Base-by-base conservation (phyloP, 805 yeast species). In the Candida sphagnicola region DNA sequence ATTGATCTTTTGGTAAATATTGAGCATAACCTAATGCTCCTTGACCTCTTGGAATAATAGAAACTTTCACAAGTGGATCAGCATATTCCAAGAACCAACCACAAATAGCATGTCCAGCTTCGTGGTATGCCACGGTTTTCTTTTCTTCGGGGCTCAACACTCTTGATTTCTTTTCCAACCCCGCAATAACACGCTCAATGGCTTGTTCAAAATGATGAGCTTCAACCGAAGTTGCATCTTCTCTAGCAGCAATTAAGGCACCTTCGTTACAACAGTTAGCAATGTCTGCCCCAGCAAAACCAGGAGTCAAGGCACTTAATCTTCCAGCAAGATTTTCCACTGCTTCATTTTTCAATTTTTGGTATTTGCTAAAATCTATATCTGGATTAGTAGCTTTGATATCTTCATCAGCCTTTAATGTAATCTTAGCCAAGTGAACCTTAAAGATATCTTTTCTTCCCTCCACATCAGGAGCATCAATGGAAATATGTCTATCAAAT, bases 1-100 rank as follows among this genome's bases (percentile, higher is more conserved):
- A 86, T 51, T 83, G 84, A 60, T 90, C 97, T 19, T 89, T 86
- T 13, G 97, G 97, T 45, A 90, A 70, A 55, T 89, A 86, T 62
- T 90, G 96, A 3, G 97, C 96, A 59, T 90, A 89, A n/a, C 97
- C 97, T 40, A 89, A 69, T 11, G 96, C 95, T 36, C 95, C 96
- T 61, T 85, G 86, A 16, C 96, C 96, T 61, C 95, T 79, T 41
- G 97, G 97, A 45, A 89, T 86, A 49, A 89, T 89, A 15, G 95
- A 84, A n/a, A 89, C 96, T 62, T 89, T 89, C 42, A 90, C 75
- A 43, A 89, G 67, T 5, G 97, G 97, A 59, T 89, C 95, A 8
- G 97, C 96, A 65, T 67, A 80, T 63, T 80, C 77, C 55, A 89
- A 71, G 57, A 70, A 87, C 97, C 96, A 90, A 16, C 96, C 97